A percentile compares a stretch with the other conserved stretches of the same genome.
Conservation (phyloP, 1,139 yeast genomes). For the Geotrichum phurueaensis region DNA sequence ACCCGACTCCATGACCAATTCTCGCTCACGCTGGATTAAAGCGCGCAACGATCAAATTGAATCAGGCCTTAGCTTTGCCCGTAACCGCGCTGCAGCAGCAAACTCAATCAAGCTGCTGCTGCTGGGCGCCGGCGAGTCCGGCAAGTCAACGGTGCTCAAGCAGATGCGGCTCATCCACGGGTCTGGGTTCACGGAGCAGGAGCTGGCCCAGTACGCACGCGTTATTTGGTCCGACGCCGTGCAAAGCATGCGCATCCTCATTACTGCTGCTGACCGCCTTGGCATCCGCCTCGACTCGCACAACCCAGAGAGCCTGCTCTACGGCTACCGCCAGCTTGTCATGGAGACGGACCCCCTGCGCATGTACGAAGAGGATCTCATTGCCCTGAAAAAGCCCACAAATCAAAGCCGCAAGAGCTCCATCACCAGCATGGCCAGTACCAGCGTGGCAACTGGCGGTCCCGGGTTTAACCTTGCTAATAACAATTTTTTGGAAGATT, state of each 20-base stretch:
- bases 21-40: slow-evolving; percentile 12
- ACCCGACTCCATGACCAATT: slow-evolving; percentile 6
- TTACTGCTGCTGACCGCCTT: slow-evolving; percentile 38
- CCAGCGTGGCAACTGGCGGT: neutral
- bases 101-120: slow-evolving; percentile 51
- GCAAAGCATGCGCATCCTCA: slow-evolving; percentile 77
- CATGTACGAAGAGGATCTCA: slow-evolving; percentile 17
- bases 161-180: slow-evolving; percentile 84
- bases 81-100: slow-evolving; percentile 39
- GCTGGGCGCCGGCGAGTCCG: slow-evolving; percentile 93
- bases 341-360: slow-evolving; percentile 15
- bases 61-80: slow-evolving; percentile 51
- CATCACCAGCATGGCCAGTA: neutral
- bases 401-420: neutral
- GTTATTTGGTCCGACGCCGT: slow-evolving; percentile 94
- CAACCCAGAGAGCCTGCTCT: neutral
- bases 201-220: slow-evolving; percentile 72
- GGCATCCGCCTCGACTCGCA: slow-evolving; percentile 26
- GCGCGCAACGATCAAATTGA: slow-evolving; percentile 60
- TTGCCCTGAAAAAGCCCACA: neutral
- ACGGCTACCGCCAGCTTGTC: slow-evolving; percentile 4
- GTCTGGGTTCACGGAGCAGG: slow-evolving; percentile 76
- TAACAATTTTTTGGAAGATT: slow-evolving; percentile 15
- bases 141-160: slow-evolving; percentile 92
- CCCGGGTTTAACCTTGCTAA: neutral